Evolutionary conservation across 495 filamentous ascomycete species (phyloP), one percentile per base, ranked within the genome.

Genomic region (Podospora fimiseda): DNA sequence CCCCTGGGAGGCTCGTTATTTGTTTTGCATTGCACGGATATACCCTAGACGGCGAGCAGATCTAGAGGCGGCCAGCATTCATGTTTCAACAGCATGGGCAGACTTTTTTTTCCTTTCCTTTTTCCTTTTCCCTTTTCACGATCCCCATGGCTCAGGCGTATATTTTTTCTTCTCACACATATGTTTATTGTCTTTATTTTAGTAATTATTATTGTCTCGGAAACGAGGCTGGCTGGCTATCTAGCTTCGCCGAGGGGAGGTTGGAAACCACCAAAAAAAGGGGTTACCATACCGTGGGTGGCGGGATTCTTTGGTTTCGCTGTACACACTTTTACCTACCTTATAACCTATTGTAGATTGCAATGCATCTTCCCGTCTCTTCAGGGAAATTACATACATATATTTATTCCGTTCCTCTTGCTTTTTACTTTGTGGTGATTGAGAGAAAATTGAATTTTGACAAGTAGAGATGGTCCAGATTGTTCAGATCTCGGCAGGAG

Each of bases 11-110:
- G 57, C n/a, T n/a, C n/a, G n/a, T 52, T 52, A 36, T 62, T 48
- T 62, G 56, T 60, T 64, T 48, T 53, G 65, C 64, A 69, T 69
- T 55, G 27, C 42, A 50, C 55, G 42, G 54, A 51, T 37, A 54
- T 48, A 52, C 39, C 23, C 24, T 51, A 39, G 36, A 20, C 22
- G 46, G 15, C 2, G 9, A 27, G 52, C 46, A n/a, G n/a, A 56
- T 56, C 43, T 51, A 40, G 52, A n/a, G 51, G 39, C 55, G 50
- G 63, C 55, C 47, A 59, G 64, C 57, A 62, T 51, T 62, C 47
- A 59, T 63, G 62, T 60, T 62, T 62, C 36, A 65, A 43, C 54
- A 63, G 60, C 55, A 46, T 55, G 41, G 59, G 24, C 33, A 39
- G 33, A 44, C 41, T 45, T 11, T 24, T 56, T 27, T 23, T 23